Conservation (phyloP, 2,329 filamentous ascomycete species). For the Teratosphaeria zuluensis region DNA sequence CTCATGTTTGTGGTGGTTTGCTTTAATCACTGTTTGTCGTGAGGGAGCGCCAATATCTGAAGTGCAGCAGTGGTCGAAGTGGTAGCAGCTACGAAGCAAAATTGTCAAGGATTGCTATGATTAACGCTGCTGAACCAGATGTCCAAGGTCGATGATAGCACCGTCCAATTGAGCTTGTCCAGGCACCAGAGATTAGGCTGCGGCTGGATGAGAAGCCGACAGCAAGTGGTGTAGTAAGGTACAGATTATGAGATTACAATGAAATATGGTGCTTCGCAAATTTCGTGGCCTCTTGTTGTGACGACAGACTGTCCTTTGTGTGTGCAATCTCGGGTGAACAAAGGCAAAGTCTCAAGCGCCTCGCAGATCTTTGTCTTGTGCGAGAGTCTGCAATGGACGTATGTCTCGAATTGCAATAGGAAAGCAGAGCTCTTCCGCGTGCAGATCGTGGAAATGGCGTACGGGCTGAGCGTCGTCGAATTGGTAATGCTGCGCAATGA, state of each 20-base stretch:
- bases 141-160: constrained; percentile 6
- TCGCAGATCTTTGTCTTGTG: constrained; percentile 4
- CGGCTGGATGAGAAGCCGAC: constrained; percentile 17
- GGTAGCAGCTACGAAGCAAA: constrained; percentile 4
- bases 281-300: constrained; percentile 6
- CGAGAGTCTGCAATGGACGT: background rate
- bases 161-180: constrained; percentile 4
- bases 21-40: background rate
- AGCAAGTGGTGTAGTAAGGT: constrained; percentile 14
- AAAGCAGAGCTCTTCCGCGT: background rate
- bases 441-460: background rate
- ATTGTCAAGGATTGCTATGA: constrained; percentile 13
- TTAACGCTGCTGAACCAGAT: constrained; percentile 4
- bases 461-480: background rate
- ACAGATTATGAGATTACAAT: constrained; percentile 26
- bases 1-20: constrained; percentile 27
- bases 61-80: background rate
- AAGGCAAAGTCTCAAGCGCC: background rate
- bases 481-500: background rate
- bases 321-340: background rate
- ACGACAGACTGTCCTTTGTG: constrained; percentile 6
- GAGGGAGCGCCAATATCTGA: background rate
- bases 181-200: constrained; percentile 21
- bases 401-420: background rate
- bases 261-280: constrained; percentile 15